Conservation (phyloP, 225 moss, liverwort and hornwort species). For the Physcomitrium patens region DNA sequence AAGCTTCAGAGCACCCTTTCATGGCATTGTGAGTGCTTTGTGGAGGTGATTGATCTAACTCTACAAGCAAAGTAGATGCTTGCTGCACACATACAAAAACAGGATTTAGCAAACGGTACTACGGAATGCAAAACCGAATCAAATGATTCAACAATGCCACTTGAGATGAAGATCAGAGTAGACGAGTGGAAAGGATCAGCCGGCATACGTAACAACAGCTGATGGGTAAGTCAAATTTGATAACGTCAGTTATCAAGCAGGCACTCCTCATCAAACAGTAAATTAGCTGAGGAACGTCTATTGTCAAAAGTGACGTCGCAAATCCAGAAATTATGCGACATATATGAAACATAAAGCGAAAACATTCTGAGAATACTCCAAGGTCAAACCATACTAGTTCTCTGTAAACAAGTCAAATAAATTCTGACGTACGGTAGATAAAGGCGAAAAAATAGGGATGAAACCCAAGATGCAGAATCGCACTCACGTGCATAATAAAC, state of each 20-base stretch:
- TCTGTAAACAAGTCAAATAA: neutral
- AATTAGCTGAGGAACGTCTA: no score
- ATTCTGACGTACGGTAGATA: neutral
- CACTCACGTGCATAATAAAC: neutral
- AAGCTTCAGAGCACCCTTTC: conserved; percentile 75
- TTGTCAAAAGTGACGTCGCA: no score
- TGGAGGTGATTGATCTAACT: conserved; percentile 87
- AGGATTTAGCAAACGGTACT: neutral
- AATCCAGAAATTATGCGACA: no score
- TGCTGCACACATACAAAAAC: conserved; percentile 48
- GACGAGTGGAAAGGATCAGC: neutral
- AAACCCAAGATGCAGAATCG: neutral
- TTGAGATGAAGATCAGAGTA: neutral
- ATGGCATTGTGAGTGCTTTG: conserved; percentile 67
- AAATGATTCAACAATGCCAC: neutral
- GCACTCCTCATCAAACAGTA: no score
- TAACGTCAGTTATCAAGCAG: no score
- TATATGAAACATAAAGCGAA: no score
- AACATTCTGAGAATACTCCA: no score
- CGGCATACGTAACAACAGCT: neutral
- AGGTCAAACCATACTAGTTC: no score
- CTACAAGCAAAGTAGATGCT: conserved; percentile 69
- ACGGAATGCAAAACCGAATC: conserved; percentile 2
- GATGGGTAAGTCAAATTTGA: no score
- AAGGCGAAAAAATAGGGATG: neutral